A percentile compares a stretch with the other conserved stretches of the same genome.
Conservation (phyloP, 352 stramenopile genomes). For the Globisporangium camurandrum region DNA sequence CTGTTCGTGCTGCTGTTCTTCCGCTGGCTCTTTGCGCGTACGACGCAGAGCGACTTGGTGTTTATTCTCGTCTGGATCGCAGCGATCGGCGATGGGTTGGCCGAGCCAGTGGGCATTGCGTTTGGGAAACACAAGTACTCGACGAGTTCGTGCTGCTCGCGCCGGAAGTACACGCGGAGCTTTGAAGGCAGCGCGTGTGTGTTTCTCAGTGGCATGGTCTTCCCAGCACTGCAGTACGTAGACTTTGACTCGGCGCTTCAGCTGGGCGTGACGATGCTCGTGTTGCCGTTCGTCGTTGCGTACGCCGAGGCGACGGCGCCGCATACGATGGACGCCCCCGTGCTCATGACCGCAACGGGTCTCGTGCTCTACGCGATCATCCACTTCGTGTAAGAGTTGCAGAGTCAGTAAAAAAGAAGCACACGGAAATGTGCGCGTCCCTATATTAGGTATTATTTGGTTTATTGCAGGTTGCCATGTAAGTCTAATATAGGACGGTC, state of each 20-base stretch:
- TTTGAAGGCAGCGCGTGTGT: conserved; percentile 48
- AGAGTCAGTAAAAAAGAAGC: too few species aligned
- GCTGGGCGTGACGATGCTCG: conserved; percentile 71
- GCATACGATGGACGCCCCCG: conserved; percentile 83
- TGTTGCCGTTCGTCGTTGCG: conserved; percentile 71
- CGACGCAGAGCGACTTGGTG: conserved; percentile 64
- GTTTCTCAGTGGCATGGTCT: conserved; percentile 77
- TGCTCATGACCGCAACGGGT: conserved; percentile 77
- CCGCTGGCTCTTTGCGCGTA: conserved; percentile 72
- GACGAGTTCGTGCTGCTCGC: conserved; percentile 39
- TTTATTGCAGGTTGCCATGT: too few species aligned
- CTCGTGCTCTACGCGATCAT: conserved; percentile 78
- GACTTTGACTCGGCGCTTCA: conserved; percentile 68
- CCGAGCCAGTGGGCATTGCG: conserved; percentile 46
- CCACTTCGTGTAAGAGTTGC: conserved; percentile 51
- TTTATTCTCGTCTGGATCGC: conserved; percentile 83
- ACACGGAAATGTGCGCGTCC: too few species aligned
- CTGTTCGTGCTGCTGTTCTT: conserved; percentile 85
- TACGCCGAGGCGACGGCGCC: conserved; percentile 81
- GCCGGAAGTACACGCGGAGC: conserved; percentile 52
- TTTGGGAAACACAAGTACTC: conserved; percentile 66
- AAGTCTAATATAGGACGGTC: too few species aligned
- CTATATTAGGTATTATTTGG: too few species aligned
- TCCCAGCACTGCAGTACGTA: conserved; percentile 74
- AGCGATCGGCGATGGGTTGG: conserved; percentile 41